Percentiles rank a stretch among this genome's conserved stretches.
phyloP scores from a whole-genome alignment of 2,329 filamentous ascomycete species.

The Corynespora cassiicola region DNA sequence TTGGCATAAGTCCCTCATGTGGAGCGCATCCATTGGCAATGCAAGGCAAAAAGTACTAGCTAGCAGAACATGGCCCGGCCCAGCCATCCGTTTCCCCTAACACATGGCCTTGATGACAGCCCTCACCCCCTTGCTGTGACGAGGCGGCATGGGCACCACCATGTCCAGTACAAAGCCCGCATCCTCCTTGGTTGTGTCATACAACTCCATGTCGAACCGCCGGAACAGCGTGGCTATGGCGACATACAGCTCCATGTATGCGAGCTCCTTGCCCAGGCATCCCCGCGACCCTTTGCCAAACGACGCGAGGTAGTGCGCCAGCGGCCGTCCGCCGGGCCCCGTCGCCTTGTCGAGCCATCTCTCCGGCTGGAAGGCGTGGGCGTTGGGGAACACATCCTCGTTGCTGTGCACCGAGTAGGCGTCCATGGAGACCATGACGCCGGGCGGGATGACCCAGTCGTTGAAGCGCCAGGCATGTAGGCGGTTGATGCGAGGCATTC shows the following conservation, averaged over 20 bases:
- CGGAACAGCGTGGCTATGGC: conserved; percentile 15
- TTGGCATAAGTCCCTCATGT: no score
- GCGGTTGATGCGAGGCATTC: conserved; percentile 1
- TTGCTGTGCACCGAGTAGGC: conserved; percentile 20
- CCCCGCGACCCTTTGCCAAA: conserved; percentile 18
- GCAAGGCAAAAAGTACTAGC: no score
- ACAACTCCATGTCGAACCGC: conserved; percentile 13
- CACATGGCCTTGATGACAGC: conserved; percentile 6
- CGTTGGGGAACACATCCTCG: conserved; percentile 18
- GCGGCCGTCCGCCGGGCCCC: conserved; percentile 5
- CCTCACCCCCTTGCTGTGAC: conserved; percentile 10
- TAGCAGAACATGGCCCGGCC: no score
- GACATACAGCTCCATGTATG: conserved; percentile 16
- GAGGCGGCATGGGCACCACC: conserved; percentile 11
- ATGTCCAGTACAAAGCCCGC: conserved; percentile 15
- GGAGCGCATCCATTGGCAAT: no score
- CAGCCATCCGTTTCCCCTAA: no score
- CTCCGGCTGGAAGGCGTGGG: conserved; percentile 20
- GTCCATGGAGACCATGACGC: conserved; percentile 28
- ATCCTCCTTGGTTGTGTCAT: conserved; percentile 13
- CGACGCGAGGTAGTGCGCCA: conserved; percentile 14
- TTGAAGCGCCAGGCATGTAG: neutral
- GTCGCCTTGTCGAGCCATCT: conserved; percentile 14
- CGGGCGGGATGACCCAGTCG: conserved; percentile 11
- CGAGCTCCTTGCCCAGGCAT: conserved; percentile 19